Evolutionary conservation across 805 yeast species (phyloP), one percentile per base, ranked within the genome.

Genomic region (Ogataea allantospora): DNA sequence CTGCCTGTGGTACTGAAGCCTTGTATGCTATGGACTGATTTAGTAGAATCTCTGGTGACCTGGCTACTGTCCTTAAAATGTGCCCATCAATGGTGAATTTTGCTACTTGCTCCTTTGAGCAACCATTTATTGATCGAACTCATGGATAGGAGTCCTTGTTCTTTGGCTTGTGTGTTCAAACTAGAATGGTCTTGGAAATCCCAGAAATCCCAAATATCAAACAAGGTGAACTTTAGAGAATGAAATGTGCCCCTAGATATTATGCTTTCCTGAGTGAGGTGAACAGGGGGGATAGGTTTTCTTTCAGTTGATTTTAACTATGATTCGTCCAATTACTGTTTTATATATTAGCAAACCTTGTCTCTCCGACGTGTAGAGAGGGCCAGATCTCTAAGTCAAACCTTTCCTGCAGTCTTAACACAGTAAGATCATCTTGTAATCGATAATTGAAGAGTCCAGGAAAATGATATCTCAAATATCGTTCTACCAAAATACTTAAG

Each of bases 181-280:
- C 57, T 7, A 47, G 66, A 15, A 65, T 67, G 57, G 59, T 54
- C 1, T 44, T 60, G 23, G 57, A 60, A n/a, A 39, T 66, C n/a
- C n/a, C n/a, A n/a, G n/a, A n/a, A n/a, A n/a, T 26, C 68, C 68
- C 6, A 54, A 61, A 24, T 54, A 64, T 23, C n/a, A 50, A 49
- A 25, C 67, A 57, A 46, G 72, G 71, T 6, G 66, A 67, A 42
- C 37, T 53, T 9, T 62, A 63, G 50, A 55, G 71, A 44, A 55
- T 46, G 20, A 53, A 53, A 54, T 33, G 45, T 27, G 46, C 48
- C 13, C 39, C 43, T 12, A 40, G 22, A 16, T 44, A 44, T 28
- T 44, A 33, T 24, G 13, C 27, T 12, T 44, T 44, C 24, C 30
- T 30, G 11, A 20, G 26, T 42, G 38, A 33, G 33, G 30, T 17